phyloP scores from a whole-genome alignment of 345 rosid species.

The Corchorus capsularis region DNA sequence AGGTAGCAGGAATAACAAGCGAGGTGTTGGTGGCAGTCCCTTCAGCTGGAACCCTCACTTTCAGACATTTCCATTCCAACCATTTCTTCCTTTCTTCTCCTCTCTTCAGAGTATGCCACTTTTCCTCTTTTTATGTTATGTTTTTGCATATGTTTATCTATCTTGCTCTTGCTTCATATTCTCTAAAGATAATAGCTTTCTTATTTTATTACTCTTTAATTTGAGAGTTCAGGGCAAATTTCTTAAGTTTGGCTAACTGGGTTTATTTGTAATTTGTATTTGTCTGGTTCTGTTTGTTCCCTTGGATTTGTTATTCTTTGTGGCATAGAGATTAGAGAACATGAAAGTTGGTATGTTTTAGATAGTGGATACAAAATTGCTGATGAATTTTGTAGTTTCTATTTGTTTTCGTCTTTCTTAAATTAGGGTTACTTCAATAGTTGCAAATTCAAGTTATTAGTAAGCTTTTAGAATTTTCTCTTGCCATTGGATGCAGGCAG shows the following conservation, averaged over 20 bases:
- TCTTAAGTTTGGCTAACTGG: neutral
- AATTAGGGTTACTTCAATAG: neutral
- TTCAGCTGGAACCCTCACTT: constrained; percentile 38
- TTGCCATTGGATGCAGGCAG: constrained; percentile 4
- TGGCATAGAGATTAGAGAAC: neutral
- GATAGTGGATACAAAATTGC: neutral
- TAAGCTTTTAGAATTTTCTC: neutral
- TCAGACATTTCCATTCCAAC: constrained; percentile 31
- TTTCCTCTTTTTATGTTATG: neutral
- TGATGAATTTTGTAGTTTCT: neutral
- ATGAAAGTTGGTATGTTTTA: constrained; percentile 7
- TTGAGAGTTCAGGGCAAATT: neutral
- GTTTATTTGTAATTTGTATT: neutral
- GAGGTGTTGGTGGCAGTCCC: constrained; percentile 40
- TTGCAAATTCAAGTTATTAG: neutral
- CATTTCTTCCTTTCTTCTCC: constrained; percentile 40
- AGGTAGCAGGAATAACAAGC: constrained; percentile 36
- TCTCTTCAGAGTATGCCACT: constrained; percentile 43
- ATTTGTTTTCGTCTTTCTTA: neutral
- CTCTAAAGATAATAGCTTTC: neutral
- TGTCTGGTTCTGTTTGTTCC: neutral
- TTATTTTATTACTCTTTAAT: neutral
- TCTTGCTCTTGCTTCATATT: neutral
- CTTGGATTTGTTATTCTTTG: neutral
- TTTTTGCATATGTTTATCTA: neutral